Evolutionary conservation across 148 eudicot genomes (phyloP).

Genomic region (Amaranthus cruentus): DNA sequence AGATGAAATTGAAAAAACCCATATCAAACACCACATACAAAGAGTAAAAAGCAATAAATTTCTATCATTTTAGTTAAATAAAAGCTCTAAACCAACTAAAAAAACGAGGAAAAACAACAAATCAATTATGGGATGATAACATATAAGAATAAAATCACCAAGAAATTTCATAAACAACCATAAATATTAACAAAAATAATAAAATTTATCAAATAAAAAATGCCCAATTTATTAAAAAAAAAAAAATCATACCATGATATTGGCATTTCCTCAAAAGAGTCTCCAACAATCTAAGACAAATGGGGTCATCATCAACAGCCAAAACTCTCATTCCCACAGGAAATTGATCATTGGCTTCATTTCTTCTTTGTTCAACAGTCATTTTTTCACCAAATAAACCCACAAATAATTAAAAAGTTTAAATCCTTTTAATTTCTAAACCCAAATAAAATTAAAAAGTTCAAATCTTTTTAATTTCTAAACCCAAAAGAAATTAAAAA

Average conservation of each 20-base stretch:
- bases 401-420: not conserved
- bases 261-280: conserved; percentile 51
- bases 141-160: not conserved
- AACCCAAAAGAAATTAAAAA: not conserved
- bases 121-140: not conserved
- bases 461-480: not conserved
- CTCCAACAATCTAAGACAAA: conserved; percentile 43
- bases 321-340: conserved; percentile 65
- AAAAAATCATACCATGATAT: conserved; percentile 37
- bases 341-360: conserved; percentile 34
- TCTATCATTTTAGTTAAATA: not conserved
- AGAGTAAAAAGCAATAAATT: not conserved
- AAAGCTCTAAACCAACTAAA: not conserved
- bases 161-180: not conserved
- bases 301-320: conserved; percentile 60
- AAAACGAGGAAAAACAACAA: not conserved
- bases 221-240: not conserved
- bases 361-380: conserved; percentile 33
- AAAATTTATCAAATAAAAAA: not conserved
- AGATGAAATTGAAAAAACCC: not conserved
- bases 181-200: not conserved
- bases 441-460: not conserved
- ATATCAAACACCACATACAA: not conserved
- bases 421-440: conserved; percentile 2
- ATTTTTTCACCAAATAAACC: conserved; percentile 20